Percentiles rank a stretch among this genome's conserved stretches.
phyloP scores from a whole-genome alignment of 2,329 filamentous ascomycete genomes.

The Neonectria punicea region DNA sequence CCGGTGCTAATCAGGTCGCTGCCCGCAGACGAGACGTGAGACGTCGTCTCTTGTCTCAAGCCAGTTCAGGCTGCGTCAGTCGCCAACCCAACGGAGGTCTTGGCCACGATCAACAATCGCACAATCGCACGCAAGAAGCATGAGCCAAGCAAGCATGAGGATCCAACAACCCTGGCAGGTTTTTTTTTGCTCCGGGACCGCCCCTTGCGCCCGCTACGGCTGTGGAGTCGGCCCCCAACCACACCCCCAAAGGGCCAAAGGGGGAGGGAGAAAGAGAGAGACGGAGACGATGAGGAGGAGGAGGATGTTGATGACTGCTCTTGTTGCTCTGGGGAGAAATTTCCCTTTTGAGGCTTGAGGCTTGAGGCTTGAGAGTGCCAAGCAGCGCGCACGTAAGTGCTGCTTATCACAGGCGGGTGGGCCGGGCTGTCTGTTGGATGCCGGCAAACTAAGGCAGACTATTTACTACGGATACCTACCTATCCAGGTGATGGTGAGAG shows the following conservation, averaged over 20 bases:
- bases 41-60: conserved; percentile 32
- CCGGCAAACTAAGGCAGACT: not conserved
- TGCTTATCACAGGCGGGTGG: not conserved
- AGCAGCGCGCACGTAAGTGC: not conserved
- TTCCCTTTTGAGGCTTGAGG: not conserved
- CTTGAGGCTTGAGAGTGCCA: not conserved
- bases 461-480: too few species aligned
- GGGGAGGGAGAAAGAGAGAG: not conserved
- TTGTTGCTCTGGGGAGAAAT: not conserved
- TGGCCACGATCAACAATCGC: conserved; percentile 34
- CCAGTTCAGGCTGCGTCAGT: conserved; percentile 13
- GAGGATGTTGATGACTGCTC: not conserved
- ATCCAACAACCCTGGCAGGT: conserved; percentile 26
- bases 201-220: conserved; percentile 39
- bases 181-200: conserved; percentile 23
- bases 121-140: not conserved
- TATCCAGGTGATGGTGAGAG: too few species aligned
- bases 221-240: conserved; percentile 36
- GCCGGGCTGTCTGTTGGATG: not conserved
- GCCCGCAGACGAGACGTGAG: conserved; percentile 14
- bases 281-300: not conserved
- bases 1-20: conserved; percentile 34
- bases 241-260: conserved; percentile 22
- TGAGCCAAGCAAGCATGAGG: conserved; percentile 15
- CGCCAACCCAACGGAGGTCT: conserved; percentile 32